A percentile compares a stretch with the other conserved stretches of the same genome.
Evolutionary conservation across 371 early-diverging fungal species (phyloP).

Genomic region (Mucor piriformis): DNA sequence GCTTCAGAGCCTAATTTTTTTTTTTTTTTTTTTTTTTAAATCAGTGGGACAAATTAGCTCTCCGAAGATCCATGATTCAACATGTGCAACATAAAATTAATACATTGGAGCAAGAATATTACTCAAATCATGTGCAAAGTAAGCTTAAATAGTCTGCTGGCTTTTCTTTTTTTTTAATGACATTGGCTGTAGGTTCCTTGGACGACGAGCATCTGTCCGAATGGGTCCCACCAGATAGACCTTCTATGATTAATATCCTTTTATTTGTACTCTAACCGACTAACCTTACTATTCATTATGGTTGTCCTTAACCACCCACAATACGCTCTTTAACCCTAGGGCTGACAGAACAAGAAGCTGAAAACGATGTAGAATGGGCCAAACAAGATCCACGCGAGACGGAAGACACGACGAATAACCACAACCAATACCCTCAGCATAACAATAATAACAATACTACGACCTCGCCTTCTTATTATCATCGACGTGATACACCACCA

Average conservation of each 20-base stretch:
- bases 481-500: conserved; percentile 5
- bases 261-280: conserved; percentile 13
- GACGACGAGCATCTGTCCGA: conserved; percentile 38
- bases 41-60: conserved; percentile 37
- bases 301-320: conserved; percentile 11
- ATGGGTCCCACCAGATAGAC: conserved; percentile 44
- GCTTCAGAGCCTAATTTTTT: not conserved
- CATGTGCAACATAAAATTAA: conserved; percentile 35
- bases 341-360: conserved; percentile 31
- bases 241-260: conserved; percentile 44
- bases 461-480: not conserved
- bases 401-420: too few species aligned
- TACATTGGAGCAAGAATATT: conserved; percentile 37
- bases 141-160: too few species aligned
- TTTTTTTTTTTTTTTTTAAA: conserved; percentile 1
- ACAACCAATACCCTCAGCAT: not conserved
- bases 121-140: conserved; percentile 33
- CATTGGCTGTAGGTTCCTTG: conserved; percentile 42
- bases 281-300: not conserved
- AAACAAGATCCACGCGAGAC: conserved; percentile 18
- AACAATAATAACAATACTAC: too few species aligned
- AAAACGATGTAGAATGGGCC: conserved; percentile 33
- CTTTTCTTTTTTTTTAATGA: not conserved
- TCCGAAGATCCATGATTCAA: conserved; percentile 37
- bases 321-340: conserved; percentile 45